Evolutionary conservation across 176 grass and related monocot species (phyloP), one percentile per base, ranked within the genome.

Genomic region (Aegilops tauschii): DNA sequence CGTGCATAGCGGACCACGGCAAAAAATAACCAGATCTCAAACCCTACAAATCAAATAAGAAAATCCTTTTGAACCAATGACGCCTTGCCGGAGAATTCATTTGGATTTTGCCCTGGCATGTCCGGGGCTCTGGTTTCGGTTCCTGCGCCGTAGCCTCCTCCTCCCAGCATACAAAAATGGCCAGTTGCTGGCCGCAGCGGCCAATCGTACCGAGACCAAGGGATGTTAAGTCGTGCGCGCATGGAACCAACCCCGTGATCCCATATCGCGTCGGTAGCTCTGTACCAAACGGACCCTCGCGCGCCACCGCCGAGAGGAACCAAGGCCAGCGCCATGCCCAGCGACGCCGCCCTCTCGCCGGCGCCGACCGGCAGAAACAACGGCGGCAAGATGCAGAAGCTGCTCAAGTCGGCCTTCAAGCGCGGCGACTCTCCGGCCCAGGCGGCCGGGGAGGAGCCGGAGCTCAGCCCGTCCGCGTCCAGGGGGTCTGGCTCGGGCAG

Each of bases 381-480:
- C 34, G 73, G 73, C 44, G 58, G 78, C 50, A 91, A 69, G 73
- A 80, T 93, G 85, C 89, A 87, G 30, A 85, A 87, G 89, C 87
- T 89, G 65, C 71, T 95, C 72, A 86, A 87, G 88, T 82, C 89
- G 30, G 91, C 93, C 29, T 93, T 93, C 91, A 95, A 83, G 87
- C 84, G 86, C 73, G 91, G 85, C 56, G 82, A 78, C 3, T 72
- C 83, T 70, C 69, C 82, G 12, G 29, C 40, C 63, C 37, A 12
- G 77, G 77, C 21, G 18, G 52, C 34, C 12, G 28, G 40, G 78
- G 86, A 87, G 5, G 86, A 90, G 9, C 21, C 67, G 73, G 89
- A 86, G 6, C 88, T 84, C 17, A 78, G 69, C 61, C 69, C 76
- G 5, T 84, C 81, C 58, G 73, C 40, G 30, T 91, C 87, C 62